phyloP scores from a whole-genome alignment of 1,139 yeast species.

The Candida sp. region DNA sequence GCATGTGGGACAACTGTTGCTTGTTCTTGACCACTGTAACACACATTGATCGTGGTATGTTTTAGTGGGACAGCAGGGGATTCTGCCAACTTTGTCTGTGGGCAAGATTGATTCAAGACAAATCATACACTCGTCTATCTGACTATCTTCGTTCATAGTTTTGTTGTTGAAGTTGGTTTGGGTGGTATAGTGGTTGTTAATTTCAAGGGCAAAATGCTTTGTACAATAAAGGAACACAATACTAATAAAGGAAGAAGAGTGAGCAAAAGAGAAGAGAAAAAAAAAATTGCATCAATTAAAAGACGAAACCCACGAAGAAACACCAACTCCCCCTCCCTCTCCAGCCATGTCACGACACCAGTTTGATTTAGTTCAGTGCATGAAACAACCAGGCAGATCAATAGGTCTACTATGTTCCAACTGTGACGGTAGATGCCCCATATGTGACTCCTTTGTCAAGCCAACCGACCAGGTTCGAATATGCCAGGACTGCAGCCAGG shows the following conservation, averaged over 20 bases:
- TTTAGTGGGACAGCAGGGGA: slow-evolving; percentile 39
- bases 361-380: slow-evolving; percentile 82
- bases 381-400: slow-evolving; percentile 82
- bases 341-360: slow-evolving; percentile 84
- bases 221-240: not conserved
- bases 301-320: too few relatives aligned
- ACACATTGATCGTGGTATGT: slow-evolving; percentile 52
- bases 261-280: not conserved
- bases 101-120: slow-evolving; percentile 45
- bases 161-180: too few relatives aligned
- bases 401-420: slow-evolving; percentile 77
- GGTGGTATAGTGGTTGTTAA: not conserved
- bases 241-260: not conserved
- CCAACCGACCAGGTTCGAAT: slow-evolving; percentile 74
- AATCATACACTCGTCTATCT: slow-evolving; percentile 48
- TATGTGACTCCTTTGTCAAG: slow-evolving; percentile 86
- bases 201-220: not conserved
- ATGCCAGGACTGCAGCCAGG: slow-evolving; percentile 87
- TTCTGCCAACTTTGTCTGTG: slow-evolving; percentile 31
- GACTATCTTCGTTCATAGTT: not conserved
- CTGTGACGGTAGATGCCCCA: slow-evolving; percentile 94
- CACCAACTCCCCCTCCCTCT: too few relatives aligned
- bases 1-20: slow-evolving; percentile 60
- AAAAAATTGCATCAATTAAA: not conserved
- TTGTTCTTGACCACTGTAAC: slow-evolving; percentile 48